Conservation (phyloP, 2,329 filamentous ascomycete genomes). For the Exophiala sp. region DNA sequence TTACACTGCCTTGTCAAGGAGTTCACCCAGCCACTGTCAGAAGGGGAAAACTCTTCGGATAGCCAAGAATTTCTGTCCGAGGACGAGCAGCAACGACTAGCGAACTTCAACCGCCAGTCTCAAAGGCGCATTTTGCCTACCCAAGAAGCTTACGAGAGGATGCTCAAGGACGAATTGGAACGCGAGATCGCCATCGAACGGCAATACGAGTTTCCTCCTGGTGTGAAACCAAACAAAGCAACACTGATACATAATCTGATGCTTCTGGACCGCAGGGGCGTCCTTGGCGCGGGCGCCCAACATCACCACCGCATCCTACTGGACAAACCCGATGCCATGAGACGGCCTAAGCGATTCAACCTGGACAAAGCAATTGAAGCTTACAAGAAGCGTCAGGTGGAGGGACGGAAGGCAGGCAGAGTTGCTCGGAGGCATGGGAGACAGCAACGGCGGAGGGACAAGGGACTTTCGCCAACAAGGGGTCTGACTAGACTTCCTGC, state of each 20-base stretch:
- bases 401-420: background rate
- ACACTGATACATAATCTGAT: slow-evolving; percentile 9
- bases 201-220: background rate
- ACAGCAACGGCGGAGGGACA: background rate
- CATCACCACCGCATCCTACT: slow-evolving; percentile 7
- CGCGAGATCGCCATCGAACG: slow-evolving; percentile 11
- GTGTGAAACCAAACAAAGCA: background rate
- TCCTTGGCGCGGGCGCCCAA: slow-evolving; percentile 7
- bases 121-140: slow-evolving; percentile 2
- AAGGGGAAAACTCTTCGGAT: background rate
- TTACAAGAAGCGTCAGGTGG: background rate
- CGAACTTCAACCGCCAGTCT: background rate
- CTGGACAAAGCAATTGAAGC: background rate
- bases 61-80: slow-evolving; percentile 5
- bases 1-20: slow-evolving; percentile 5
- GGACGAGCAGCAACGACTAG: slow-evolving; percentile 1
- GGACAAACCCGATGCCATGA: background rate
- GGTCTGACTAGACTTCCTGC: background rate
- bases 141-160: slow-evolving; percentile 9
- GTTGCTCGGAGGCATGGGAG: background rate
- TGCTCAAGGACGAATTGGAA: slow-evolving; percentile 18
- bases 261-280: slow-evolving; percentile 9
- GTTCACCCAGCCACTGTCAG: background rate
- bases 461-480: background rate
- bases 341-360: slow-evolving; percentile 1